phyloP scores from a whole-genome alignment of 371 early-diverging fungal species.

The Rhizopus stolonifer region DNA sequence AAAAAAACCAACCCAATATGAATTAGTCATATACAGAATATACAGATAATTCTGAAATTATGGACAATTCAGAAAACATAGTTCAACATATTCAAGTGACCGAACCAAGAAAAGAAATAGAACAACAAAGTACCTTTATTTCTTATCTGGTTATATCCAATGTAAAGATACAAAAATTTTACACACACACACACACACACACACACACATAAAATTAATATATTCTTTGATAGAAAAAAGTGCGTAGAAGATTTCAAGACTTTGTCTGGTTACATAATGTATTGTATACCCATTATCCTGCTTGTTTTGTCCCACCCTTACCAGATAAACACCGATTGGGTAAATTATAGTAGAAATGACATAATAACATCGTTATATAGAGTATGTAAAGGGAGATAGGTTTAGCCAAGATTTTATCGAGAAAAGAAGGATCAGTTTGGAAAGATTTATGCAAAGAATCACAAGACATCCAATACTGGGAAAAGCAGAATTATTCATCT shows the following conservation, averaged over 20 bases:
- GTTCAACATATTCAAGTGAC: conserved; percentile 28
- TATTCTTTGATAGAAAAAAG: conserved; percentile 23
- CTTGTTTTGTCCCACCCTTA: conserved; percentile 87
- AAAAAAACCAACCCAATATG: too few relatives aligned
- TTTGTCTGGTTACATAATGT: conserved; percentile 87
- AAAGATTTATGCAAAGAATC: conserved; percentile 80
- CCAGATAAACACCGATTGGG: conserved; percentile 92
- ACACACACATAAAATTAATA: neutral
- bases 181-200: neutral
- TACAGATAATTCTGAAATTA: too few relatives aligned
- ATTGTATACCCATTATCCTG: conserved; percentile 71
- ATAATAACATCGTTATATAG: too few relatives aligned
- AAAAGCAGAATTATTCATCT: conserved; percentile 61
- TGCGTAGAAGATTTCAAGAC: conserved; percentile 91
- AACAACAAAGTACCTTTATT: conserved; percentile 80
- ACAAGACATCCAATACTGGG: conserved; percentile 88
- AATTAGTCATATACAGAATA: too few relatives aligned
- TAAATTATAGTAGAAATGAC: too few relatives aligned
- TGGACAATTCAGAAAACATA: too few relatives aligned
- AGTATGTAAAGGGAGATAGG: conserved; percentile 94
- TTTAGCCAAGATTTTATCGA: conserved; percentile 90
- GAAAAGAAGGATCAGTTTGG: conserved; percentile 71
- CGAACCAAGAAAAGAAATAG: conserved; percentile 87
- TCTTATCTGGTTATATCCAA: conserved; percentile 81
- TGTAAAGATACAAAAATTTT: conserved; percentile 28